Evolutionary conservation across 345 rosid genomes (phyloP).

Genomic region (Syzygium aromaticum): DNA sequence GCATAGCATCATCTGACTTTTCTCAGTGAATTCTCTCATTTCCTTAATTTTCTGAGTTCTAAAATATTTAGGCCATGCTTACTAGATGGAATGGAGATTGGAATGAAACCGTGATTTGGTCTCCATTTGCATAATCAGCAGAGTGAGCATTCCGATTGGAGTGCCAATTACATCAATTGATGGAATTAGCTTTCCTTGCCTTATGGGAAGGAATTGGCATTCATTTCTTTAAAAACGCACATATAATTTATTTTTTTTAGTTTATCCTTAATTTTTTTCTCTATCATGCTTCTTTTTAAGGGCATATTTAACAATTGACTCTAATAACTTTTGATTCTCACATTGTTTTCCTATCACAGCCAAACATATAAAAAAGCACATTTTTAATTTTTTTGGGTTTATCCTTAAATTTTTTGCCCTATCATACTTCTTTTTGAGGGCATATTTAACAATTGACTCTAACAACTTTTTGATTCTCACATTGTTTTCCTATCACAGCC

Average conservation of each 20-base stretch:
- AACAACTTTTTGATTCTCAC: neutral
- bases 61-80: neutral
- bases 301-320: neutral
- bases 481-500: neutral
- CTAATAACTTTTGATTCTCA: neutral
- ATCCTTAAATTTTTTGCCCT: no score
- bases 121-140: neutral
- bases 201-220: neutral
- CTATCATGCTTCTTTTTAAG: neutral
- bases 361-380: neutral
- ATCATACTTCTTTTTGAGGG: neutral
- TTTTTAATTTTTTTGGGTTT: neutral
- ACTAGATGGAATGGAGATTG: neutral
- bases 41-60: neutral
- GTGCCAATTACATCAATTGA: neutral
- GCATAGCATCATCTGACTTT: neutral
- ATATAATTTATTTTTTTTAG: neutral
- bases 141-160: neutral
- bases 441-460: neutral
- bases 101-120: neutral
- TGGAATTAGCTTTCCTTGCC: neutral
- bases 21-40: neutral
- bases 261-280: neutral
- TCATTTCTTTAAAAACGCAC: neutral
- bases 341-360: neutral